phyloP scores from a whole-genome alignment of 2,329 filamentous ascomycete genomes.

The Colletotrichum theobromicola region DNA sequence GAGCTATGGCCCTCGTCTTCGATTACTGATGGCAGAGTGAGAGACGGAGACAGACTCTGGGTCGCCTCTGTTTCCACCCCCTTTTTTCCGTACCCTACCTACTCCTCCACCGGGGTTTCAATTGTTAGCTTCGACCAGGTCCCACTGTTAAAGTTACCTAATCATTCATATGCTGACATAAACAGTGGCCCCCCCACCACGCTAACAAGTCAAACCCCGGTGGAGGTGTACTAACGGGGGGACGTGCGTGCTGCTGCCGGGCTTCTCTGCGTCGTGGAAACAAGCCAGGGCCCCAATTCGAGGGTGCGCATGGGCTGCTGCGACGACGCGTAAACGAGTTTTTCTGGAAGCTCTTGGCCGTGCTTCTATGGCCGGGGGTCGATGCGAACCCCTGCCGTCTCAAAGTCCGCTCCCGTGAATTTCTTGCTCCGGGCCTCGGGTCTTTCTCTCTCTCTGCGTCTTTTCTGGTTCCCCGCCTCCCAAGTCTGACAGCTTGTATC shows the following conservation, averaged over 20 bases:
- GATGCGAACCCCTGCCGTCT: not conserved
- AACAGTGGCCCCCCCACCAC: no score
- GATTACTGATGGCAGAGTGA: not conserved
- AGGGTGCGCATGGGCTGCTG: not conserved
- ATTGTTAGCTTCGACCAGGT: no score
- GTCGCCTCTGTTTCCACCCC: not conserved
- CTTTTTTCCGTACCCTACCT: not conserved
- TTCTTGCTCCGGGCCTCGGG: not conserved
- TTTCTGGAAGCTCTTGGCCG: constrained; percentile 12
- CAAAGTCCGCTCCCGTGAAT: not conserved
- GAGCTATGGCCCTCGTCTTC: constrained; percentile 5
- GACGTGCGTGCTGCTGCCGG: not conserved
- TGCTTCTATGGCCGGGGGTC: not conserved
- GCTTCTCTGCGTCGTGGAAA: not conserved
- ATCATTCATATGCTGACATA: no score
- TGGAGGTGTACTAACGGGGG: no score
- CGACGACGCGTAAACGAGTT: not conserved
- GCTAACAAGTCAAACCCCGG: no score
- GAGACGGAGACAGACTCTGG: not conserved
- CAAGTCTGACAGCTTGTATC: not conserved
- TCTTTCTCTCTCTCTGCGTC: not conserved
- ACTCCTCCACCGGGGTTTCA: no score
- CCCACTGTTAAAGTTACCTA: no score
- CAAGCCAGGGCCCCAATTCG: not conserved
- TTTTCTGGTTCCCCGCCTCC: not conserved